Percentiles rank a stretch among this genome's conserved stretches.
Evolutionary conservation across 306 rosid species (phyloP).

Genomic region (Vigna nakashimae): DNA sequence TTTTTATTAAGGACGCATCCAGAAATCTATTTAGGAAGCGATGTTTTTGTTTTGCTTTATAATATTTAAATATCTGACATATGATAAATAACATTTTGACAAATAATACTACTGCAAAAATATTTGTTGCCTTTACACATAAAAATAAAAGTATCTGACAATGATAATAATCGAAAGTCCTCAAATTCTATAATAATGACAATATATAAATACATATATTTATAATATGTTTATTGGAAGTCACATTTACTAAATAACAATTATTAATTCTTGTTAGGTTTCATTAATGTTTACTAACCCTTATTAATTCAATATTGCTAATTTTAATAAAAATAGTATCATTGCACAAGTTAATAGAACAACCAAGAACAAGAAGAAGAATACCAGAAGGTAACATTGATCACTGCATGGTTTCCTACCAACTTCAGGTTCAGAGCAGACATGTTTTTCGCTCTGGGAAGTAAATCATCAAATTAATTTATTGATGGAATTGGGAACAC

Average conservation of each 20-base stretch:
- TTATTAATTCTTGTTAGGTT: neutral
- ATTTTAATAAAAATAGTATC: neutral
- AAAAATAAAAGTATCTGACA: neutral
- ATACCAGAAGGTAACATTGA: constrained; percentile 79
- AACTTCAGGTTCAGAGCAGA: constrained; percentile 70
- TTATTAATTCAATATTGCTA: neutral
- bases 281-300: neutral
- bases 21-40: neutral
- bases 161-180: neutral
- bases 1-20: neutral
- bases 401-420: constrained; percentile 77
- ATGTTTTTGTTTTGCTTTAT: neutral
- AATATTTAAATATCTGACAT: neutral
- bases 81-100: neutral
- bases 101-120: neutral
- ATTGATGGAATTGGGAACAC: constrained; percentile 24
- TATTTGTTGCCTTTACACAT: neutral
- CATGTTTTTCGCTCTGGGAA: constrained; percentile 73
- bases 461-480: constrained; percentile 45
- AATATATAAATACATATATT: no score
- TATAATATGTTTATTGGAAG: neutral
- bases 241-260: no score
- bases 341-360: neutral
- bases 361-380: constrained; percentile 33
- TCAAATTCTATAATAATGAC: neutral